Evolutionary conservation across 768 basidiomycete genomes (phyloP).

Genomic region (Paxillus involutus): DNA sequence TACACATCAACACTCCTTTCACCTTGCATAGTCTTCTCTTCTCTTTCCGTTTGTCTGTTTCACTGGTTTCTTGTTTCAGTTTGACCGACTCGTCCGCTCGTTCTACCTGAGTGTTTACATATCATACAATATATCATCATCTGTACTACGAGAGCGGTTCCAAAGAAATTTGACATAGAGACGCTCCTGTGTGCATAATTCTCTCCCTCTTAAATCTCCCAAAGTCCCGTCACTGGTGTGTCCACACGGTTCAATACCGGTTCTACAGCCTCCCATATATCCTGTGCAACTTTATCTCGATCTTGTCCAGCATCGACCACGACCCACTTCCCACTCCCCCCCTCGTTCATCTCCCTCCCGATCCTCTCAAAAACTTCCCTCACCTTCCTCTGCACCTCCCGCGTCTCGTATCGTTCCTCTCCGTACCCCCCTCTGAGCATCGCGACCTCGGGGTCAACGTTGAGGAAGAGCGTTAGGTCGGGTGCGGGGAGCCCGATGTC

Average conservation of each 20-base stretch:
- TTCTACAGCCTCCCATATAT: slow-evolving; percentile 54
- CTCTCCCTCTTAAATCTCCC: slow-evolving; percentile 31
- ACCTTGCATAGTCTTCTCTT: background rate
- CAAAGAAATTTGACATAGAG: slow-evolving; percentile 8
- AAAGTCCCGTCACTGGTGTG: slow-evolving; percentile 48
- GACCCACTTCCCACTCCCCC: slow-evolving; percentile 44
- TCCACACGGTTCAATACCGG: slow-evolving; percentile 40
- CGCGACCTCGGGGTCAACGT: slow-evolving; percentile 72
- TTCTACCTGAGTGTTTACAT: slow-evolving; percentile 14
- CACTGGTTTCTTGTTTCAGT: slow-evolving; percentile 5
- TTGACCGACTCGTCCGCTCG: slow-evolving; percentile 10
- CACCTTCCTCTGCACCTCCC: slow-evolving; percentile 71
- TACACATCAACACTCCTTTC: slow-evolving; percentile 10
- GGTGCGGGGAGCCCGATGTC: slow-evolving; percentile 89
- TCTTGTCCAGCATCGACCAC: slow-evolving; percentile 57
- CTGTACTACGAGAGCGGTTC: slow-evolving; percentile 22
- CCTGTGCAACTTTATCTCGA: slow-evolving; percentile 48
- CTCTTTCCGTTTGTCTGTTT: slow-evolving; percentile 2
- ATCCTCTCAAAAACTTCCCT: slow-evolving; percentile 58
- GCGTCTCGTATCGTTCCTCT: slow-evolving; percentile 83
- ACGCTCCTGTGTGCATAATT: background rate
- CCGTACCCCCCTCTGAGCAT: slow-evolving; percentile 77
- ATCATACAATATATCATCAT: slow-evolving; percentile 21
- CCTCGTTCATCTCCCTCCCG: slow-evolving; percentile 46
- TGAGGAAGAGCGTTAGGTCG: slow-evolving; percentile 85